Percentiles rank a stretch among this genome's conserved stretches.
phyloP scores from a whole-genome alignment of 495 filamentous ascomycete genomes.

The Neurospora discreta region DNA sequence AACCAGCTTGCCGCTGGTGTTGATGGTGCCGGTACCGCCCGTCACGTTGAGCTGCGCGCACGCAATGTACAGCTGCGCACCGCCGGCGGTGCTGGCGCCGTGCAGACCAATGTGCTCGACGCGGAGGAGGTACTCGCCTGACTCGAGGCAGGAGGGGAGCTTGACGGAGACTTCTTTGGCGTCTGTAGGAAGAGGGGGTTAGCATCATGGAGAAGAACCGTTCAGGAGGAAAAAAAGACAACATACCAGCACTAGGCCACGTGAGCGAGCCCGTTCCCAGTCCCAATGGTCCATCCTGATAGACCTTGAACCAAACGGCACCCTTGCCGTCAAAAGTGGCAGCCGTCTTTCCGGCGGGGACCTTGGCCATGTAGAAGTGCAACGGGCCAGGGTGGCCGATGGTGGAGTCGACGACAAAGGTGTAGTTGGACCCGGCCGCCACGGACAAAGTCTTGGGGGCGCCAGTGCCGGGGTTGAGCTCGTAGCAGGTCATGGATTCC shows the following conservation, averaged over 20 bases:
- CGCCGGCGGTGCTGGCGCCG: slow-evolving; percentile 28
- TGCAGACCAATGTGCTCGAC: slow-evolving; percentile 48
- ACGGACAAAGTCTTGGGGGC: slow-evolving; percentile 24
- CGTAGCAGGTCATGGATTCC: slow-evolving; percentile 32
- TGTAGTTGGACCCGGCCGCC: slow-evolving; percentile 30
- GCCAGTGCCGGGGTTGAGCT: slow-evolving; percentile 10
- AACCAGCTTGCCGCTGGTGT: slow-evolving; percentile 23
- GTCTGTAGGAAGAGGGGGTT: slow-evolving; percentile 1
- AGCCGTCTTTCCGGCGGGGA: slow-evolving; percentile 27
- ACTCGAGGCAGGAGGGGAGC: slow-evolving; percentile 35
- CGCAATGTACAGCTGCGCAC: slow-evolving; percentile 44
- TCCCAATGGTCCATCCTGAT: slow-evolving; percentile 29
- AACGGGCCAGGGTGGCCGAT: slow-evolving; percentile 31
- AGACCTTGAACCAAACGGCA: slow-evolving; percentile 32
- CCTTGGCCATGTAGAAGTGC: slow-evolving; percentile 38
- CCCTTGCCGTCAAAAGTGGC: slow-evolving; percentile 36
- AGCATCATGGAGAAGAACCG: background rate
- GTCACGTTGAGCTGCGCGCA: slow-evolving; percentile 35
- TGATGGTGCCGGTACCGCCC: slow-evolving; percentile 27
- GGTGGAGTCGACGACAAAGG: slow-evolving; percentile 35
- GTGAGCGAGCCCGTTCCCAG: slow-evolving; percentile 23
- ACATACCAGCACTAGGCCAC: slow-evolving; percentile 33
- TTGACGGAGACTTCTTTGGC: slow-evolving; percentile 27
- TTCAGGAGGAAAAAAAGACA: background rate
- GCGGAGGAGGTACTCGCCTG: slow-evolving; percentile 49